Evolutionary conservation across 164 flowering plant species (phyloP).

Genomic region (Akebia trifoliata): DNA sequence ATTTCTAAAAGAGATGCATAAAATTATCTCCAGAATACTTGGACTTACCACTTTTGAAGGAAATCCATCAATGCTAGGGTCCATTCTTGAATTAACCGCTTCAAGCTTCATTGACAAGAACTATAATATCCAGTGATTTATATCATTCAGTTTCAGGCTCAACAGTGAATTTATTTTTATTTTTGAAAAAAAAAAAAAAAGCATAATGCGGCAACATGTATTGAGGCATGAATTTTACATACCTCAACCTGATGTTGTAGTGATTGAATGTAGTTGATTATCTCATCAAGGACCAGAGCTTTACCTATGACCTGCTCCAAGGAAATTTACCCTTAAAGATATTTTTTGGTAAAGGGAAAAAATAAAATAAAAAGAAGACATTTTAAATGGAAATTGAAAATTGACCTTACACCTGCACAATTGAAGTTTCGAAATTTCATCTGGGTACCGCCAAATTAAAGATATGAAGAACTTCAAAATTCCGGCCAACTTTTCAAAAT

Average conservation of each 20-base stretch:
- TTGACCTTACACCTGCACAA: too few relatives aligned
- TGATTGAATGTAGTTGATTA: constrained; percentile 73
- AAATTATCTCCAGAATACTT: neutral
- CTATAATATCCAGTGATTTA: constrained; percentile 35
- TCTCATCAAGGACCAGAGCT: constrained; percentile 75
- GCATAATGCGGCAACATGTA: neutral
- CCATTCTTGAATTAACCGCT: constrained; percentile 73
- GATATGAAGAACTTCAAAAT: too few relatives aligned
- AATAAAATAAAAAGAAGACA: too few relatives aligned
- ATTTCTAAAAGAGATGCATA: constrained; percentile 1
- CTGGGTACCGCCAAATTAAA: too few relatives aligned
- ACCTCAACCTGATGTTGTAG: constrained; percentile 81
- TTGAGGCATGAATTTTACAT: neutral
- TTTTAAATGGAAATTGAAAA: too few relatives aligned
- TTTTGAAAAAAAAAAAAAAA: too few relatives aligned
- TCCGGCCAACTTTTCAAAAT: too few relatives aligned
- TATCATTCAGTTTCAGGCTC: constrained; percentile 1
- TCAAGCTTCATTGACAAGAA: constrained; percentile 98
- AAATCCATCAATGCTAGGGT: constrained; percentile 51
- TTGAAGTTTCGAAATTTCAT: too few relatives aligned
- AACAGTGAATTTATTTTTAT: neutral
- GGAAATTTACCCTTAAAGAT: neutral
- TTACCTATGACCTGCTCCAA: constrained; percentile 63
- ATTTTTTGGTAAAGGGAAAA: neutral
- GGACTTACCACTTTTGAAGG: constrained; percentile 75